Base-by-base conservation (phyloP, 2,329 filamentous ascomycete genomes). In the Fusarium euwallaceae region DNA sequence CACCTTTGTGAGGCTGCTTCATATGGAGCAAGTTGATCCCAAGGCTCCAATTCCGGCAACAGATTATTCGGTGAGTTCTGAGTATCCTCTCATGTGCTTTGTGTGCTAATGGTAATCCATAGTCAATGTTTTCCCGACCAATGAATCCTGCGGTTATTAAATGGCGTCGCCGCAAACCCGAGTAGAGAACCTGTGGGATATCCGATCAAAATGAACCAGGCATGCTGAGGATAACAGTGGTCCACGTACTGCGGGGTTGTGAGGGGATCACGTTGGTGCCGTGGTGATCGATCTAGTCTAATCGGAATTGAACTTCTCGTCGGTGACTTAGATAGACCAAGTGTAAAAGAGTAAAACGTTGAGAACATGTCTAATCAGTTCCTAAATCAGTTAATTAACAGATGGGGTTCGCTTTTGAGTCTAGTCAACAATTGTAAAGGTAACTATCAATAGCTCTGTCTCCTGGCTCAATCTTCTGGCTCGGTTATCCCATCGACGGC, bases 1-100 rank as follows among this genome's bases (percentile, higher is more conserved):
- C 41, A 91, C 91, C 39, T 86, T 95, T 72, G 92, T 97, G 51
- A 89, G 95, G 48, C 80, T 91, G 61, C 93, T 98, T 86, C 95
- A 94, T 85, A 89, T 98, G 7, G 76, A 78, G 6, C 70, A 78
- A 12, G 69, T 77, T 24, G 76, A 78, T 36, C 74, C 82, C 86
- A 88, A 80, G 95, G 94, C 79, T 81, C 91, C 11, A 89, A 92
- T 78, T 90, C 93, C 36, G 88, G 89, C 81, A 84, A 90, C 80
- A 86, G 88, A 61, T 87, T 97, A 61, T 87, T 93, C 64, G 90
- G 86, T 69, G 92, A 65, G 76, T 27, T 51, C 20, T 20, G 1
- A 4, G 2, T 1, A 4, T 2, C 0, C 1, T 0, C 1, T 16
- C 0, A 1, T 8, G 0, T 14, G 24, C 3, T 20, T 10, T 1